Percentiles rank a stretch among this genome's conserved stretches.
Evolutionary conservation across 2,329 filamentous ascomycete species (phyloP).

Genomic region (Ilyonectria robusta): DNA sequence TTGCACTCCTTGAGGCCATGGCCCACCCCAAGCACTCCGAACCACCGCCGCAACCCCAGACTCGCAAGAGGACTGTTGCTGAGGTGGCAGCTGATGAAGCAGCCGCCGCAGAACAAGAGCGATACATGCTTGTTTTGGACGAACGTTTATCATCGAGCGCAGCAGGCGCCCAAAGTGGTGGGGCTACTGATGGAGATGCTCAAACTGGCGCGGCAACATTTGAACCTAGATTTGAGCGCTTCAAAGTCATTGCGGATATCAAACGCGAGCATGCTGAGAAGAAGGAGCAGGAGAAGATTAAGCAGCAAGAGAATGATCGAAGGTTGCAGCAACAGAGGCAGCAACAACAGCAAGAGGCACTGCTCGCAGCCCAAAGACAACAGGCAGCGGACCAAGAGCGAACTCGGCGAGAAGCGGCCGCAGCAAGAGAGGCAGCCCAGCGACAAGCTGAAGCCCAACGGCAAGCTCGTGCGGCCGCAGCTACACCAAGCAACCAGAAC

Average conservation of each 20-base stretch:
- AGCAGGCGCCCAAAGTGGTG: slow-evolving; percentile 69
- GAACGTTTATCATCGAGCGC: slow-evolving; percentile 79
- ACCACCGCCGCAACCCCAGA: slow-evolving; percentile 86
- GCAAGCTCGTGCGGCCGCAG: slow-evolving; percentile 50
- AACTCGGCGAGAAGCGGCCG: slow-evolving; percentile 54
- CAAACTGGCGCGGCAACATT: slow-evolving; percentile 81
- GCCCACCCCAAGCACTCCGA: slow-evolving; percentile 84
- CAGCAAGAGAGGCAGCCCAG: slow-evolving; percentile 53
- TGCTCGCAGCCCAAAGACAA: slow-evolving; percentile 62
- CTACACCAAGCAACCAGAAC: slow-evolving; percentile 47
- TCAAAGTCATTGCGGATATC: slow-evolving; percentile 92
- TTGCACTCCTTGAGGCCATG: slow-evolving; percentile 79
- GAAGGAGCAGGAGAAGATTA: slow-evolving; percentile 81
- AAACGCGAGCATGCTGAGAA: slow-evolving; percentile 83
- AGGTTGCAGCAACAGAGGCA: slow-evolving; percentile 63
- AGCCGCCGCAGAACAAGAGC: slow-evolving; percentile 87
- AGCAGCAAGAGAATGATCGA: slow-evolving; percentile 72
- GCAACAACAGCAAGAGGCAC: slow-evolving; percentile 60
- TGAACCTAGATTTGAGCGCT: slow-evolving; percentile 89
- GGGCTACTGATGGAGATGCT: slow-evolving; percentile 78
- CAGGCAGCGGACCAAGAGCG: slow-evolving; percentile 61
- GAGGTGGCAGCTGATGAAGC: slow-evolving; percentile 97
- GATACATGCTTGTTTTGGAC: slow-evolving; percentile 93
- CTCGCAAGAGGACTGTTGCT: slow-evolving; percentile 91
- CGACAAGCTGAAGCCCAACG: slow-evolving; percentile 56